These are phyloP conservation scores for Synura sp. DNA, from an alignment of 352 stramenopile species.

Conservation along the genomic window DNA sequence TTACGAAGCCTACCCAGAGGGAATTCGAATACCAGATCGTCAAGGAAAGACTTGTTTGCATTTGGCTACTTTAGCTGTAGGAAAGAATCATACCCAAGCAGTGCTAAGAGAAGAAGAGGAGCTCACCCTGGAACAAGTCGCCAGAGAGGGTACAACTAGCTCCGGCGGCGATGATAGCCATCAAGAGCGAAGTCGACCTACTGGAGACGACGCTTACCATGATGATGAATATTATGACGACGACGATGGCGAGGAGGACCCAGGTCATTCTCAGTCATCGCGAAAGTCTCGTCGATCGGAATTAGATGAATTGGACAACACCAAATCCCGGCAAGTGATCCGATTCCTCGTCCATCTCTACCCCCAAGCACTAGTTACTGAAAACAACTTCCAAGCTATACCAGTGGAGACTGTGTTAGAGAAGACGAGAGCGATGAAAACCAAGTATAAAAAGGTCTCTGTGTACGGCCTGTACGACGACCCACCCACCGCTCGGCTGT, in stretches of 20 bases:
- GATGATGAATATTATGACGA: no score
- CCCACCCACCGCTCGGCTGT: neutral
- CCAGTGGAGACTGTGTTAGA: slow-evolving; percentile 10
- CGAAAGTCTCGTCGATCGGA: neutral
- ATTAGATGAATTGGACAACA: neutral
- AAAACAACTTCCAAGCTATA: slow-evolving; percentile 18
- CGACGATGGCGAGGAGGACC: neutral
- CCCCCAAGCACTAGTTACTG: neutral
- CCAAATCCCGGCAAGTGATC: neutral
- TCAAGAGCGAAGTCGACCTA: no score
- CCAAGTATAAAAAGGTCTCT: neutral
- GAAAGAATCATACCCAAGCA: slow-evolving; percentile 11
- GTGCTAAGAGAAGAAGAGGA: neutral
- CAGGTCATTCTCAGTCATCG: neutral
- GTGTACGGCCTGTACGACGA: slow-evolving; percentile 29
- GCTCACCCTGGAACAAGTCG: neutral
- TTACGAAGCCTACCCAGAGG: neutral
- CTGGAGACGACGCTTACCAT: no score
- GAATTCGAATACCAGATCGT: neutral
- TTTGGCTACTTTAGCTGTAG: neutral
- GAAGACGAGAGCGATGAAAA: neutral
- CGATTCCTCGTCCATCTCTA: neutral
- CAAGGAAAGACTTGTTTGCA: neutral
- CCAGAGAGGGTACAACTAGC: no score
- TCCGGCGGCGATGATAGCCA: no score